These are phyloP conservation scores for Backusella tarrabulga DNA, from an alignment of 192 early-diverging fungal species.

Conservation along the genomic window DNA sequence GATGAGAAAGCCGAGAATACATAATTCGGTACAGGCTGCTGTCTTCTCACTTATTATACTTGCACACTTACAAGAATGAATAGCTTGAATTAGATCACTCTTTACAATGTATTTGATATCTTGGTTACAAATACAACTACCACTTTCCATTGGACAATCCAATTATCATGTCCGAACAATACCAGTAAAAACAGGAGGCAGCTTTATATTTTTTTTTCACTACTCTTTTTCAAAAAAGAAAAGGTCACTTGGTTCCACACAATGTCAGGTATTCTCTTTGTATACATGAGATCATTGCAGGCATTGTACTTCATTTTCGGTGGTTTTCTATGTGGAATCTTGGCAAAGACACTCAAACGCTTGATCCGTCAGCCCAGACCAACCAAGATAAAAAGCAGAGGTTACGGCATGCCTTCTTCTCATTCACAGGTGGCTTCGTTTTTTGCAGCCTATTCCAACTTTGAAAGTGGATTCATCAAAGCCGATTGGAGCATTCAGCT, in stretches of 20 bases:
- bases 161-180: too few species aligned
- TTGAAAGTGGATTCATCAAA: neutral
- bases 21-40: too few species aligned
- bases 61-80: too few species aligned
- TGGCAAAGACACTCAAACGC: conserved; percentile 44
- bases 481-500: neutral
- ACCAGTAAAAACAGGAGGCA: too few species aligned
- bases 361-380: conserved; percentile 40
- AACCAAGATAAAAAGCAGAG: conserved; percentile 37
- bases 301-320: conserved; percentile 1
- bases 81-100: too few species aligned
- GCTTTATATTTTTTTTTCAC: too few species aligned
- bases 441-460: conserved; percentile 53
- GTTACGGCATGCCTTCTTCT: conserved; percentile 76
- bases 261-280: neutral
- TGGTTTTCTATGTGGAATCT: neutral
- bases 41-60: too few species aligned
- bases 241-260: neutral
- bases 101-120: too few species aligned
- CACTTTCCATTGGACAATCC: too few species aligned
- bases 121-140: too few species aligned
- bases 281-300: conserved; percentile 14
- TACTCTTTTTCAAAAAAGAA: too few species aligned
- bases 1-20: too few species aligned
- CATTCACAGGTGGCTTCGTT: conserved; percentile 71